Percentiles rank a stretch among this genome's conserved stretches.
These are phyloP conservation scores for Gillenia trifoliata DNA, from an alignment of 306 rosid species.

Conservation along the genomic window DNA sequence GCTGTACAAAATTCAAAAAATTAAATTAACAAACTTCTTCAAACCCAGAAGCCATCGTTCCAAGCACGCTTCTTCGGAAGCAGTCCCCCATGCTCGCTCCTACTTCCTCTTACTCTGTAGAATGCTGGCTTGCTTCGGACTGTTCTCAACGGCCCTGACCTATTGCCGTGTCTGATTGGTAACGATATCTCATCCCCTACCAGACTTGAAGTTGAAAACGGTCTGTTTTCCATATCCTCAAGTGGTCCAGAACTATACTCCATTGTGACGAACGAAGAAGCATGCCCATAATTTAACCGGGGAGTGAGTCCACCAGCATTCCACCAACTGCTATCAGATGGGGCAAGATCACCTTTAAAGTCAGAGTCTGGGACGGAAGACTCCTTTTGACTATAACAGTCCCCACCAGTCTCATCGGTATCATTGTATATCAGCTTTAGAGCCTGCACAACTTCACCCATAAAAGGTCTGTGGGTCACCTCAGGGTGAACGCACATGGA, in stretches of 20 bases:
- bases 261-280: slow-evolving; percentile 73
- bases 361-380: slow-evolving; percentile 72
- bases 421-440: slow-evolving; percentile 83
- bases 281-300: slow-evolving; percentile 46
- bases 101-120: slow-evolving; percentile 55
- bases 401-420: slow-evolving; percentile 69
- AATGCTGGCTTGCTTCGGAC: slow-evolving; percentile 64
- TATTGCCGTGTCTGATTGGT: slow-evolving; percentile 64
- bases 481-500: slow-evolving; percentile 88
- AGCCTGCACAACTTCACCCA: slow-evolving; percentile 99
- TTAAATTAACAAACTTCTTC: slow-evolving; percentile 35
- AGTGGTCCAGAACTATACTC: slow-evolving; percentile 87
- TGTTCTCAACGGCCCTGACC: slow-evolving; percentile 83
- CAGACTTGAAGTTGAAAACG: slow-evolving; percentile 65
- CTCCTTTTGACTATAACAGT: slow-evolving; percentile 58
- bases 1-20: slow-evolving; percentile 57
- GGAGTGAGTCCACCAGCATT: slow-evolving; percentile 61
- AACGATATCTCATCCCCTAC: slow-evolving; percentile 50
- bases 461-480: slow-evolving; percentile 82
- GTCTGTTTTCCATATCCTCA: slow-evolving; percentile 67
- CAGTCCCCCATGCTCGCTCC: slow-evolving; percentile 69
- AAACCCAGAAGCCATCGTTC: slow-evolving; percentile 48
- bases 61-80: slow-evolving; percentile 49
- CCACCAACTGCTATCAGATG: slow-evolving; percentile 84
- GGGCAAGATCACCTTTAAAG: slow-evolving; percentile 53